Evolutionary conservation across 805 yeast species (phyloP).

Genomic region (Saccharomycopsis schoenii): DNA sequence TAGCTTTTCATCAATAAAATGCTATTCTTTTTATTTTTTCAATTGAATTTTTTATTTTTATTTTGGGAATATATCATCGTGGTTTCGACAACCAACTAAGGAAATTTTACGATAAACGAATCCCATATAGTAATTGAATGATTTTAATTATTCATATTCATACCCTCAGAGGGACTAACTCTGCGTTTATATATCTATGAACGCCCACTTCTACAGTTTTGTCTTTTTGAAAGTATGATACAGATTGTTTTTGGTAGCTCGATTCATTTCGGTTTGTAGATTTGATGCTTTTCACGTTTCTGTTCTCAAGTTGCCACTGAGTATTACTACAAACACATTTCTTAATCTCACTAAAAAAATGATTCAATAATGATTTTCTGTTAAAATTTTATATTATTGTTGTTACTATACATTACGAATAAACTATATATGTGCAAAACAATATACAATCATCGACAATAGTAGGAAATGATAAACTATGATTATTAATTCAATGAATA

Average conservation of each 20-base stretch:
- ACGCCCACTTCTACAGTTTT: neutral
- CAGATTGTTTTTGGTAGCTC: neutral
- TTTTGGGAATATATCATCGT: constrained; percentile 38
- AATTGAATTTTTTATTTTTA: neutral
- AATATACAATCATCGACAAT: neutral
- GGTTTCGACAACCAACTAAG: constrained; percentile 26
- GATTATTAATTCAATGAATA: neutral
- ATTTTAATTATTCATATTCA: neutral
- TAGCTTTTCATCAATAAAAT: constrained; percentile 19
- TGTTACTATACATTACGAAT: neutral
- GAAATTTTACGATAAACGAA: constrained; percentile 38
- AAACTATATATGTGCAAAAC: neutral
- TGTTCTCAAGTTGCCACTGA: neutral
- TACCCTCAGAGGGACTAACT: constrained; percentile 4
- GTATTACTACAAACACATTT: no score
- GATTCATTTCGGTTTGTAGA: neutral
- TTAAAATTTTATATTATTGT: neutral
- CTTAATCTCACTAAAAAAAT: no score
- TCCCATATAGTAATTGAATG: constrained; percentile 33
- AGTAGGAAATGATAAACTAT: neutral
- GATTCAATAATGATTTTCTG: neutral
- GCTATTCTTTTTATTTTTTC: neutral
- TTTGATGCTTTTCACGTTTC: neutral
- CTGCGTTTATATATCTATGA: neutral
- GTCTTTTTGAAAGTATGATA: constrained; percentile 4